phyloP scores from a whole-genome alignment of 2,329 filamentous ascomycete species.

The Pyrenophora teres region DNA sequence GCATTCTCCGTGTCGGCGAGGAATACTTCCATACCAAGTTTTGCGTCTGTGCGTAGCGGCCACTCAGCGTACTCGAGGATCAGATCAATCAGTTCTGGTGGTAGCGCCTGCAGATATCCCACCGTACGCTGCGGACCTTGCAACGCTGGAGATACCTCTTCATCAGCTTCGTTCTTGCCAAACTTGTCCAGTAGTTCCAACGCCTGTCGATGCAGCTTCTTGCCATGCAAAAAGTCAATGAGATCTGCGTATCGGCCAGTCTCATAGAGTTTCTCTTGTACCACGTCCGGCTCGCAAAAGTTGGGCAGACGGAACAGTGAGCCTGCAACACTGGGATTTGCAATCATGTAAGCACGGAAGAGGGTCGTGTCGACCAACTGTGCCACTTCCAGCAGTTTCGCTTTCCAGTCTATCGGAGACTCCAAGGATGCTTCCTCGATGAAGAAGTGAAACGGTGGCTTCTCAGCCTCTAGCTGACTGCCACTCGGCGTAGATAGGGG shows the following conservation, averaged over 20 bases:
- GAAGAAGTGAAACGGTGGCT: constrained; percentile 52
- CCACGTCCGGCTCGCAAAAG: constrained; percentile 94
- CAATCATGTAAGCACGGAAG: constrained; percentile 95
- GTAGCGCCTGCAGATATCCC: constrained; percentile 85
- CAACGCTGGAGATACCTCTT: constrained; percentile 59
- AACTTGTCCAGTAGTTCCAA: constrained; percentile 82
- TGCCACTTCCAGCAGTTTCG: constrained; percentile 75
- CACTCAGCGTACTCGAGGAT: constrained; percentile 91
- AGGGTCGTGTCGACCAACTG: constrained; percentile 89
- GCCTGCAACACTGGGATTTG: constrained; percentile 79
- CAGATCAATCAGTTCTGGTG: constrained; percentile 84
- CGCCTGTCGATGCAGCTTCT: constrained; percentile 87
- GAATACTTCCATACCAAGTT: constrained; percentile 89
- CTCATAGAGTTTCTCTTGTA: constrained; percentile 89
- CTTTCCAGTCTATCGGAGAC: constrained; percentile 63
- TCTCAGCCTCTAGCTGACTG: constrained; percentile 43
- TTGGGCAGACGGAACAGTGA: constrained; percentile 95
- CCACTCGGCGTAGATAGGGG: constrained; percentile 57
- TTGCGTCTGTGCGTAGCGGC: constrained; percentile 74
- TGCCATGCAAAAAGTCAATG: constrained; percentile 97
- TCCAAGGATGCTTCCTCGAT: constrained; percentile 39
- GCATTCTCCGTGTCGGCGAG: constrained; percentile 92
- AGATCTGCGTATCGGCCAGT: constrained; percentile 88
- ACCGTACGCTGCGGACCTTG: constrained; percentile 84
- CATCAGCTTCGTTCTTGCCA: constrained; percentile 61